phyloP scores from a whole-genome alignment of 805 yeast genomes.

The Wickerhamomyces rabaulensis region DNA sequence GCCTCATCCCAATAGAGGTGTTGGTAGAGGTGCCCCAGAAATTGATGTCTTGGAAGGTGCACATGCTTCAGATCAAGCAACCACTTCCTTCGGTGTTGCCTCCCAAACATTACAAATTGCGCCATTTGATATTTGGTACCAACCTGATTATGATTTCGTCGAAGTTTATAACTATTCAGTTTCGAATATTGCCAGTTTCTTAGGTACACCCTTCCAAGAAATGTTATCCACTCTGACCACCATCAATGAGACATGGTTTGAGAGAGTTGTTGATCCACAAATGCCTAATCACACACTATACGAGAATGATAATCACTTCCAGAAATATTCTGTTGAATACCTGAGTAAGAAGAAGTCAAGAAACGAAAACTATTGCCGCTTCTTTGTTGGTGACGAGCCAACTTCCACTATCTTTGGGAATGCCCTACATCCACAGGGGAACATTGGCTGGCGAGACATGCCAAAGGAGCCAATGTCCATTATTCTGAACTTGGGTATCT shows the following conservation, averaged over 20 bases:
- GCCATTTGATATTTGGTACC: slow-evolving; percentile 92
- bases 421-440: slow-evolving; percentile 87
- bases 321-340: slow-evolving; percentile 74
- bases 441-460: slow-evolving; percentile 75
- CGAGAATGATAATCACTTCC: slow-evolving; percentile 45
- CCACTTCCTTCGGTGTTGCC: slow-evolving; percentile 44
- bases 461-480: slow-evolving; percentile 93
- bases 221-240: slow-evolving; percentile 83
- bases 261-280: slow-evolving; percentile 38
- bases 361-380: slow-evolving; percentile 69
- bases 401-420: slow-evolving; percentile 68
- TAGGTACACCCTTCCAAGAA: slow-evolving; percentile 93
- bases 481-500: slow-evolving; percentile 81
- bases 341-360: slow-evolving; percentile 43
- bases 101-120: slow-evolving; percentile 93
- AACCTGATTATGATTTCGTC: slow-evolving; percentile 79
- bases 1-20: slow-evolving; percentile 83
- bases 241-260: slow-evolving; percentile 79
- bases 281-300: slow-evolving; percentile 14
- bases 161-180: slow-evolving; percentile 64
- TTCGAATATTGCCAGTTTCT: slow-evolving; percentile 79
- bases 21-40: slow-evolving; percentile 94
- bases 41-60: slow-evolving; percentile 90
- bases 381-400: slow-evolving; percentile 82
- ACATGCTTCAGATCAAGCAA: slow-evolving; percentile 41